phyloP scores from a whole-genome alignment of 1,139 yeast species.

The Saccharomyces uvarum region DNA sequence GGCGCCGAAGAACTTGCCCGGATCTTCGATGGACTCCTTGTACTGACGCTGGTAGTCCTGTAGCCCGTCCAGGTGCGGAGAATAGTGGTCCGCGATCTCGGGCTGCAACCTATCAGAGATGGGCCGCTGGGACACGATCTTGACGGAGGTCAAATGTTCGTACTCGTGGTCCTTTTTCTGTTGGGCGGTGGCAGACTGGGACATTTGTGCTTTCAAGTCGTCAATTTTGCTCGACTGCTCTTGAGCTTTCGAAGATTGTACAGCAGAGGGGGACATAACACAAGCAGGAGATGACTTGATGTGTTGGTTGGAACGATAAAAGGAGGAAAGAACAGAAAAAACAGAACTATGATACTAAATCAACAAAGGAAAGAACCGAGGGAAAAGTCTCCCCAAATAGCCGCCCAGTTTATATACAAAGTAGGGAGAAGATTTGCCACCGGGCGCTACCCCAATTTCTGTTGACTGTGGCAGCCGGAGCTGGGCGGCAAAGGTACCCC shows the following conservation, averaged over 20 bases:
- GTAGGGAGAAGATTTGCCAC: neutral
- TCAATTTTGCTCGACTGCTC: constrained; percentile 8
- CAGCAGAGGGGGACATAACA: constrained; percentile 10
- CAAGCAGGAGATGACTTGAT: neutral
- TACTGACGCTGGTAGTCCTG: constrained; percentile 55
- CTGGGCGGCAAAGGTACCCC: constrained; percentile 1
- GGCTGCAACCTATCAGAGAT: constrained; percentile 29
- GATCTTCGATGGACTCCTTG: constrained; percentile 60
- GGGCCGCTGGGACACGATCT: constrained; percentile 20
- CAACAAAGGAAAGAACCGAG: neutral
- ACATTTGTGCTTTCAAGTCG: constrained; percentile 8
- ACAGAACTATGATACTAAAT: neutral
- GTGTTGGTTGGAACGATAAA: neutral
- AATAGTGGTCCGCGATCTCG: constrained; percentile 28
- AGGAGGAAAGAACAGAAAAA: too few species aligned
- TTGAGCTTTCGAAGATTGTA: constrained; percentile 2
- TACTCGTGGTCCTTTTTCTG: constrained; percentile 14
- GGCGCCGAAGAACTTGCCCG: constrained; percentile 56
- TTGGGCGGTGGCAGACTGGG: neutral
- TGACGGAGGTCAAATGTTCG: constrained; percentile 27
- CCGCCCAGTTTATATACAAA: constrained; percentile 1
- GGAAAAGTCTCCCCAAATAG: neutral
- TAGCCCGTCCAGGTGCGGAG: constrained; percentile 30
- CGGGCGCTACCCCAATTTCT: neutral
- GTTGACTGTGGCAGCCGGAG: neutral